Base-by-base conservation (phyloP, 345 rosid species). In the Orychophragmus violaceus region DNA sequence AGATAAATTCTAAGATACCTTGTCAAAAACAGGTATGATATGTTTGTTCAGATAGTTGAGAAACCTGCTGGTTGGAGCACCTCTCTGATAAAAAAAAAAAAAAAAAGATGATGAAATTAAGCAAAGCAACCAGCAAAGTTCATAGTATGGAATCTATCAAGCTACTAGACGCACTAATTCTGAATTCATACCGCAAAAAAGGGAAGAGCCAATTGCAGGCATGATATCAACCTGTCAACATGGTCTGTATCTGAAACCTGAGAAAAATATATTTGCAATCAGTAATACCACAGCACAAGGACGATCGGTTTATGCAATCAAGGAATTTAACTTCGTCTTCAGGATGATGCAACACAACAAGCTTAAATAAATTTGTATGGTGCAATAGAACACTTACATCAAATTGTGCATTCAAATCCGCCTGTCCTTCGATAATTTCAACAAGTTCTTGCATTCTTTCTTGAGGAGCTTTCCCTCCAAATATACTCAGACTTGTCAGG, bases 181-280 rank as follows among this genome's bases (percentile, higher is more conserved):
- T 5, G 18, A 72, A 59, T 50, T 45, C 80, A 6, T 82, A 95
- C 99, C 87, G 91, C 72, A 33, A 95, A 95, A 82, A 91, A 89
- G 8, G 99, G 99, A 81, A 89, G 84, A 36, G 97, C 95, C 85
- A 86, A 82, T 77, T 82, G 83, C 75, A 95, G 81, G 76, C 99
- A 95, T 55, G 97, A 91, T 79, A 91, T 89, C 82, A 95, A 81
- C 62, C 99, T 84, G 81, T 91, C 86, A 69, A 95, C 89, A 77
- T 91, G 98, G 71, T 95, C 99, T 6, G 82, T 82, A 78, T 95
- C 98, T 7, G 83, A 76, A 77, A 89, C 98, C 99, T 95, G 89
- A 66, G 80, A 46, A 50, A 28, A 54, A 30, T 60, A 70, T 22
- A 53, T 6, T 30, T 25, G 6, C 63, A 57, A 48, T 57, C 63